Percentiles rank a stretch among this genome's conserved stretches.
These are phyloP conservation scores for Datura wrightii DNA, from an alignment of 257 asterid genomes.

Conservation along the genomic window DNA sequence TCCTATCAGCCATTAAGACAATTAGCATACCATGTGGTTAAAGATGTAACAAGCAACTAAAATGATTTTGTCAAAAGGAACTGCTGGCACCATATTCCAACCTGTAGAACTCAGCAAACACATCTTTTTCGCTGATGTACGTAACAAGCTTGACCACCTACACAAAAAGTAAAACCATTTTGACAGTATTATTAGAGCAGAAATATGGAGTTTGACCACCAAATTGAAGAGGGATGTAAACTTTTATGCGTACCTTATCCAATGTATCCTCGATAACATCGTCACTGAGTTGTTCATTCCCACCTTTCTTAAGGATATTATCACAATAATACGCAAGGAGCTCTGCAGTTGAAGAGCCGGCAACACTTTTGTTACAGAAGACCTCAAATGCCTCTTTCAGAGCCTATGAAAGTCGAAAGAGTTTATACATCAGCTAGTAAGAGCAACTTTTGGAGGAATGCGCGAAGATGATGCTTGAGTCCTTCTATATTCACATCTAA, in stretches of 20 bases:
- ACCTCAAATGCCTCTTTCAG: conserved; percentile 61
- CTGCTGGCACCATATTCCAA: conserved; percentile 13
- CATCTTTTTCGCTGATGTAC: conserved; percentile 60
- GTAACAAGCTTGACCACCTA: conserved; percentile 57
- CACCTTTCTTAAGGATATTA: conserved; percentile 58
- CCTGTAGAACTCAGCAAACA: conserved; percentile 62
- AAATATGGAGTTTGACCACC: background rate
- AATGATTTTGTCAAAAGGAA: background rate
- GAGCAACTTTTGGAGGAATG: background rate
- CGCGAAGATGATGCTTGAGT: background rate
- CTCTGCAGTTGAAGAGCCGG: conserved; percentile 55
- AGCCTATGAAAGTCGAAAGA: conserved; percentile 41
- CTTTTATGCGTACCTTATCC: conserved; percentile 48
- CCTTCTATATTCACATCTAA: background rate
- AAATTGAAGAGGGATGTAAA: background rate
- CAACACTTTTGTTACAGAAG: conserved; percentile 54
- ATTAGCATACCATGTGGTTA: background rate
- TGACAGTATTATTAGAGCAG: background rate
- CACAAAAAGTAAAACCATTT: background rate
- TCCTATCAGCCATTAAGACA: conserved; percentile 42
- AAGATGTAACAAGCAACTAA: conserved; percentile 14
- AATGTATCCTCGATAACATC: conserved; percentile 57
- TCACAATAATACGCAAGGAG: conserved; percentile 57
- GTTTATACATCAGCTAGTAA: background rate
- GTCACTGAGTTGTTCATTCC: conserved; percentile 52